Percentiles rank a stretch among this genome's conserved stretches.
These are phyloP conservation scores for Bonia amplexicaulis DNA, from an alignment of 176 grass and related monocot genomes.

Conservation along the genomic window DNA sequence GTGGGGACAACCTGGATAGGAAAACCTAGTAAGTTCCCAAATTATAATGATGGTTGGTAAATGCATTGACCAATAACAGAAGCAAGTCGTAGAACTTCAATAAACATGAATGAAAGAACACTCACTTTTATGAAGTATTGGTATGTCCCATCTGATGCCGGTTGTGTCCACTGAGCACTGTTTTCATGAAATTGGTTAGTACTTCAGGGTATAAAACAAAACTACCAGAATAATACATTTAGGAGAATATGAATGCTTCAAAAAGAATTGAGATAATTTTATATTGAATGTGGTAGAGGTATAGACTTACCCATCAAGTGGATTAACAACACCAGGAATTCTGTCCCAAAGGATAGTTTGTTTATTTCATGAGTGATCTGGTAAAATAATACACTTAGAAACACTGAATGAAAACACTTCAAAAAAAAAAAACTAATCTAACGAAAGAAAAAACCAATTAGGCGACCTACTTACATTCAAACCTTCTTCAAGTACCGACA, in stretches of 20 bases:
- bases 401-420: neutral
- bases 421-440: neutral
- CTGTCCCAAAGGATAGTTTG: constrained; percentile 85
- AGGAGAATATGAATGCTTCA: neutral
- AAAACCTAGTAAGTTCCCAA: constrained; percentile 17
- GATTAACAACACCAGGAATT: constrained; percentile 89
- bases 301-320: constrained; percentile 77
- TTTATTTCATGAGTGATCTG: constrained; percentile 96
- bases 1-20: constrained; percentile 79
- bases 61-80: constrained; percentile 20
- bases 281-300: constrained; percentile 11
- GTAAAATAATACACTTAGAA: constrained; percentile 36
- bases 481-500: constrained; percentile 54
- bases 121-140: constrained; percentile 96
- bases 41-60: neutral
- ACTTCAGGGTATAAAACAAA: neutral
- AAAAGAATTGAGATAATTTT: neutral
- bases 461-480: constrained; percentile 65
- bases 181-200: constrained; percentile 24
- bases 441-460: neutral
- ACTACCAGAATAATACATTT: neutral
- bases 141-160: constrained; percentile 73
- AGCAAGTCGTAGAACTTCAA: constrained; percentile 16
- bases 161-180: constrained; percentile 80
- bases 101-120: constrained; percentile 18